phyloP scores from a whole-genome alignment of 1,284 basidiomycete species.

The Leccinum solheimii region DNA sequence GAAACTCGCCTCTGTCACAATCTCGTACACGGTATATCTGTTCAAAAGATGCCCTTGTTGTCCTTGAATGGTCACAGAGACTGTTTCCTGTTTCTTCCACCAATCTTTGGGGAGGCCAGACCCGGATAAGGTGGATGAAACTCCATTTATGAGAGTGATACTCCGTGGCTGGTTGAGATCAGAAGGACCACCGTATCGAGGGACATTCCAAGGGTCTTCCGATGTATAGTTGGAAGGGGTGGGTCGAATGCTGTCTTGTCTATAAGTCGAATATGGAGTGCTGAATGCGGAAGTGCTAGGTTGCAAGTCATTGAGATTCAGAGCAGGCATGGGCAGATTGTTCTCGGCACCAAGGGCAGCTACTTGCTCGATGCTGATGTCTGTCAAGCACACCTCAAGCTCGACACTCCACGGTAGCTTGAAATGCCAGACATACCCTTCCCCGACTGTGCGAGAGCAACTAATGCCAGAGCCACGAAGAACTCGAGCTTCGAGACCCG shows the following conservation, averaged over 20 bases:
- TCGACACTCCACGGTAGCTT: conserved; percentile 4
- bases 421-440: conserved; percentile 51
- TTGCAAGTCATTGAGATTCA: conserved; percentile 61
- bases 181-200: conserved; percentile 22
- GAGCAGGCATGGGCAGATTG: conserved; percentile 64
- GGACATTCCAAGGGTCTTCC: conserved; percentile 74
- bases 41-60: conserved; percentile 89
- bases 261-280: conserved; percentile 40
- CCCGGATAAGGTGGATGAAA: conserved; percentile 61
- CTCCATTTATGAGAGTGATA: conserved; percentile 45
- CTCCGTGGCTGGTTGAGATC: conserved; percentile 30
- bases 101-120: conserved; percentile 74
- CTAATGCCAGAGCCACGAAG: conserved; percentile 83
- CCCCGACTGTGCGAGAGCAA: conserved; percentile 79
- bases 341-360: conserved; percentile 71
- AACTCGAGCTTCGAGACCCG: conserved; percentile 84
- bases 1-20: conserved; percentile 72
- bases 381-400: conserved; percentile 39
- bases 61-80: conserved; percentile 71
- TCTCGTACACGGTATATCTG: conserved; percentile 77
- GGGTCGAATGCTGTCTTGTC: conserved; percentile 40
- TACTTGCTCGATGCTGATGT: conserved; percentile 80
- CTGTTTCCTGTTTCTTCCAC: conserved; percentile 81
- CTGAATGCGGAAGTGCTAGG: conserved; percentile 51
- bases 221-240: conserved; percentile 50